Conservation (phyloP, 176 grass and related monocot species). For the Melocanna baccifera region DNA sequence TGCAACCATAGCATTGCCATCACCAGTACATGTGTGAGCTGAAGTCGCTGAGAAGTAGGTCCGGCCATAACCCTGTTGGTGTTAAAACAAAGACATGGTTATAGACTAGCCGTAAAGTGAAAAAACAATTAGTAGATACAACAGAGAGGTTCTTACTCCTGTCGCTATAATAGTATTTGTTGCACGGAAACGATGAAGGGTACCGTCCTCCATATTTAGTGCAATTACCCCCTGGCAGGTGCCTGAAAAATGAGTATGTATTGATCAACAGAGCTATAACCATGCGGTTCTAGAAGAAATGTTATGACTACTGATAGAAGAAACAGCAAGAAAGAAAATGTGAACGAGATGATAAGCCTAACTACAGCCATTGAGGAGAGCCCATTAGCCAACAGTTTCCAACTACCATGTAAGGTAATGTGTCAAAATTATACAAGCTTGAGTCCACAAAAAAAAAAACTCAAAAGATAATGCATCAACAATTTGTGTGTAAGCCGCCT, state of each 20-base stretch:
- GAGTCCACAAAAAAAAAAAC: not conserved
- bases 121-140: not conserved
- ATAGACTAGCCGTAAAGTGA: not conserved
- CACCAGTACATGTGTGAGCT: slow-evolving; percentile 99
- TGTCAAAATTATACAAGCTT: not conserved
- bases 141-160: slow-evolving; percentile 47
- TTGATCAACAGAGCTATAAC: slow-evolving; percentile 11
- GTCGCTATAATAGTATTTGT: slow-evolving; percentile 70
- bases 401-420: not conserved
- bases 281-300: not conserved
- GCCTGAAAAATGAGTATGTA: slow-evolving; percentile 40
- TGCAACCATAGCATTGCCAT: slow-evolving; percentile 97
- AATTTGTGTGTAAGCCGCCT: not conserved
- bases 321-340: not conserved
- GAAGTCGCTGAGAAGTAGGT: slow-evolving; percentile 96
- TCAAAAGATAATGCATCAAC: not conserved
- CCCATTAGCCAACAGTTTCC: not conserved
- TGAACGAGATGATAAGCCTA: not conserved
- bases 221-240: slow-evolving; percentile 70
- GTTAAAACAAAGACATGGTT: slow-evolving; percentile 22
- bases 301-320: not conserved
- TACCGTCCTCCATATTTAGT: slow-evolving; percentile 81
- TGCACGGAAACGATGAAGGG: slow-evolving; percentile 70
- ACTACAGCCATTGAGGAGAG: not conserved
- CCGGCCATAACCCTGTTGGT: slow-evolving; percentile 75